phyloP scores from a whole-genome alignment of 1,284 basidiomycete genomes.

The Moesziomyces parantarcticus region DNA sequence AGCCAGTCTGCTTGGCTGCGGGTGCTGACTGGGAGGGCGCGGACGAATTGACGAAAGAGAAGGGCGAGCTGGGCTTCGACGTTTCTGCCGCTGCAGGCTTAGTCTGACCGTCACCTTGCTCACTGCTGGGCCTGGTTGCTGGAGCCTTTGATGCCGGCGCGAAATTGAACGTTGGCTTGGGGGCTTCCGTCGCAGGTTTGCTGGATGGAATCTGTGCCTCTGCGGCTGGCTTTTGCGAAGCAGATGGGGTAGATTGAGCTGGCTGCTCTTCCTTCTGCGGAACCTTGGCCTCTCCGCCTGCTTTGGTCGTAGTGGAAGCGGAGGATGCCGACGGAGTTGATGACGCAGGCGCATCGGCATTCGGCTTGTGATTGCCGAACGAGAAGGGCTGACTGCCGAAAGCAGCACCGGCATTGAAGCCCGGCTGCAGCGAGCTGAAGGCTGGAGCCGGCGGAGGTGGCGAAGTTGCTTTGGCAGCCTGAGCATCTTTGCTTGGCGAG shows the following conservation, averaged over 20 bases:
- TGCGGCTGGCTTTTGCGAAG: not conserved
- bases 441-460: slow-evolving; percentile 19
- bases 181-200: not conserved
- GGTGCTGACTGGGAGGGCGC: slow-evolving; percentile 4
- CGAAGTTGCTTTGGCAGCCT: slow-evolving; percentile 19
- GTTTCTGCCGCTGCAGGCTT: slow-evolving; percentile 3
- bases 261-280: not conserved
- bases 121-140: slow-evolving; percentile 6
- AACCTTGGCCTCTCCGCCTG: not conserved
- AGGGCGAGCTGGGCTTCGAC: slow-evolving; percentile 10
- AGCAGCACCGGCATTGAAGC: slow-evolving; percentile 22
- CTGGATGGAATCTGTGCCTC: not conserved
- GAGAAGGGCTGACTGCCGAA: slow-evolving; percentile 41
- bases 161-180: slow-evolving; percentile 30
- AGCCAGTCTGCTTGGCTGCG: slow-evolving; percentile 5
- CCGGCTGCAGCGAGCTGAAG: slow-evolving; percentile 37
- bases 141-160: slow-evolving; percentile 6
- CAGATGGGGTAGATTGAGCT: not conserved
- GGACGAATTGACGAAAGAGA: slow-evolving; percentile 22
- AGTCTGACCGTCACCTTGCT: slow-evolving; percentile 1
- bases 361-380: slow-evolving; percentile 23
- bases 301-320: not conserved
- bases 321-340: not conserved
- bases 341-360: slow-evolving; percentile 4
- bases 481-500: slow-evolving; percentile 2